These are phyloP conservation scores for Babesia bigemina DNA, from an alignment of 169 alveolate species.

Conservation along the genomic window DNA sequence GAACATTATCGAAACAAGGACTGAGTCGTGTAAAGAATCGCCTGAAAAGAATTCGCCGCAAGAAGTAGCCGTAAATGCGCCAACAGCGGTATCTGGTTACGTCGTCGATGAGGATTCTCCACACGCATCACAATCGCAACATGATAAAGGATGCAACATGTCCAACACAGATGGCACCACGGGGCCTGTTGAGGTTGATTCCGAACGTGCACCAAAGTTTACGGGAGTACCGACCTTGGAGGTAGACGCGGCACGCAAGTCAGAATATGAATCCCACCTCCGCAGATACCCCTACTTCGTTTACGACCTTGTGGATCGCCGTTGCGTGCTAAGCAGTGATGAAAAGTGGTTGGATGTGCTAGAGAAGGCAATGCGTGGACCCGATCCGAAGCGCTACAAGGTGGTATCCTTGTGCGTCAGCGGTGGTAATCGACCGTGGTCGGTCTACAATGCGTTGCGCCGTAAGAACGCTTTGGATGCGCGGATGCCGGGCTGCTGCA, in stretches of 20 bases:
- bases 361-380: neutral
- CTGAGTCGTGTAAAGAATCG: neutral
- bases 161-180: too few relatives aligned
- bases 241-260: neutral
- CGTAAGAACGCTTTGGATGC: slow-evolving; percentile 10
- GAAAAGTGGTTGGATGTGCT: neutral
- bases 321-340: slow-evolving; percentile 9
- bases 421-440: slow-evolving; percentile 29
- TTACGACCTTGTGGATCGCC: slow-evolving; percentile 8
- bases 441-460: slow-evolving; percentile 56
- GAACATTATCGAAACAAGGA: too few relatives aligned
- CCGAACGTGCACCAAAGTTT: neutral
- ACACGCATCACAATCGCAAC: neutral
- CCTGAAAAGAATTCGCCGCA: neutral
- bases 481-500: slow-evolving; percentile 12
- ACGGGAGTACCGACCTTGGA: neutral
- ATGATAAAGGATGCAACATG: too few relatives aligned
- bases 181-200: neutral
- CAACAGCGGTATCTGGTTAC: too few relatives aligned
- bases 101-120: too few relatives aligned
- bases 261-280: slow-evolving; percentile 4
- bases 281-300: slow-evolving; percentile 9
- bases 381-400: slow-evolving; percentile 4
- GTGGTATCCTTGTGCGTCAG: slow-evolving; percentile 29
- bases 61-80: neutral